Conservation (phyloP, 495 filamentous ascomycete genomes). For the Niebla homalea region DNA sequence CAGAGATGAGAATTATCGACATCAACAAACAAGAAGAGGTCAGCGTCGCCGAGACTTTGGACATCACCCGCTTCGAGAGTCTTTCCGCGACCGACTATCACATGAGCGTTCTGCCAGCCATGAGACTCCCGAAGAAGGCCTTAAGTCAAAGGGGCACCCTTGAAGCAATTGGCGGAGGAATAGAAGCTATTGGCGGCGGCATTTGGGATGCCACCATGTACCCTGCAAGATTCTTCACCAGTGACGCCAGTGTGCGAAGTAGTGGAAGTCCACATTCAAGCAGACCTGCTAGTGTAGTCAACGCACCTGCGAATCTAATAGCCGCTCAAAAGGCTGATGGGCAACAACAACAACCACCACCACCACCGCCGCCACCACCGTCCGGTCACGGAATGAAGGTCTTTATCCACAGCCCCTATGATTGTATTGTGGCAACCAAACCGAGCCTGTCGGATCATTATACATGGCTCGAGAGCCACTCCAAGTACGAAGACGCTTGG, state of each 20-base stretch:
- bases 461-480: conserved; percentile 65
- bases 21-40: conserved; percentile 65
- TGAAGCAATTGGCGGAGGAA: conserved; percentile 49
- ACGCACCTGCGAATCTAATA: conserved; percentile 22
- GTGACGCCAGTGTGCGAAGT: conserved; percentile 70
- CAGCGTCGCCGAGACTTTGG: conserved; percentile 66
- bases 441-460: conserved; percentile 75
- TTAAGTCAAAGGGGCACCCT: conserved; percentile 52
- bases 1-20: conserved; percentile 83
- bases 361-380: conserved; percentile 23
- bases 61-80: conserved; percentile 70
- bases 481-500: conserved; percentile 77
- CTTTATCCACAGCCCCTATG: conserved; percentile 91
- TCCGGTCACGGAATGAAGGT: conserved; percentile 71
- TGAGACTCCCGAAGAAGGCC: conserved; percentile 42
- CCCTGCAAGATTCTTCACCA: conserved; percentile 72
- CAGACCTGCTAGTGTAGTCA: conserved; percentile 30
- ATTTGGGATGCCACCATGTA: conserved; percentile 74
- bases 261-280: conserved; percentile 47
- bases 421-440: conserved; percentile 78
- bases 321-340: conserved; percentile 13
- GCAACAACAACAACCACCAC: conserved; percentile 19
- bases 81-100: conserved; percentile 90
- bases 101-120: conserved; percentile 66
- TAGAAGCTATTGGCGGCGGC: conserved; percentile 42